A percentile compares a stretch with the other conserved stretches of the same genome.
These are phyloP conservation scores for Climacium dendroides DNA, from an alignment of 225 moss, liverwort and hornwort species.

Conservation along the genomic window DNA sequence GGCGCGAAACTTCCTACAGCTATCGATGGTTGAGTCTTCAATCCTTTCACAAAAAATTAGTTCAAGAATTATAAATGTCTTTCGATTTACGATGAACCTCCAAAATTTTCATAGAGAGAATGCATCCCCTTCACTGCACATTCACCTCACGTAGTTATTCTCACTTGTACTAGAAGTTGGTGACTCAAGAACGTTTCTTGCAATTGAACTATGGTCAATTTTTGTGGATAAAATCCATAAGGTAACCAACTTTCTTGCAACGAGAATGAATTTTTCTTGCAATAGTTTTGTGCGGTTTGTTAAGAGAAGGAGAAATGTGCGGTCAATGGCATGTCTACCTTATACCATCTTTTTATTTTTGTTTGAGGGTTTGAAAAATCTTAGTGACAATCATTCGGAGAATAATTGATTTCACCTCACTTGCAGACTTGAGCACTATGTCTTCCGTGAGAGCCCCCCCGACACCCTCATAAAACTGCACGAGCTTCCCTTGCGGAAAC, in stretches of 20 bases:
- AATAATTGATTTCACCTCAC: conserved; percentile 9
- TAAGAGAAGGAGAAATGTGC: not conserved
- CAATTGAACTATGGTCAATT: not conserved
- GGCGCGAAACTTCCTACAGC: not conserved
- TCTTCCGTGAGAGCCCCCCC: conserved; percentile 7
- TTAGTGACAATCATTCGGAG: not conserved
- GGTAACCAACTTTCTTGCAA: not conserved
- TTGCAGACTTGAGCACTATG: conserved; percentile 10
- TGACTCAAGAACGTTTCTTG: not conserved
- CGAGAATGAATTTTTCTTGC: not conserved
- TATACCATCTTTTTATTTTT: not conserved
- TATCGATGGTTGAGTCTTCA: not conserved
- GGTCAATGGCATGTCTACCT: not conserved
- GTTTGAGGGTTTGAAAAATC: not conserved
- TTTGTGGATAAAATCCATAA: not conserved
- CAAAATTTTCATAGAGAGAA: not conserved
- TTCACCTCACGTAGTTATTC: not conserved
- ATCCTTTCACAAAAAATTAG: not conserved
- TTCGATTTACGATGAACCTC: not conserved
- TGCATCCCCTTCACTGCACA: not conserved
- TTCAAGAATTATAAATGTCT: not conserved
- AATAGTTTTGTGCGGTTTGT: not conserved
- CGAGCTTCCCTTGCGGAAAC: conserved; percentile 11
- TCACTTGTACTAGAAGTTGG: not conserved
- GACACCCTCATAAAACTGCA: conserved; percentile 16